Conservation (phyloP, 2,329 filamentous ascomycete genomes). For the Ophiostoma triangulosporum region DNA sequence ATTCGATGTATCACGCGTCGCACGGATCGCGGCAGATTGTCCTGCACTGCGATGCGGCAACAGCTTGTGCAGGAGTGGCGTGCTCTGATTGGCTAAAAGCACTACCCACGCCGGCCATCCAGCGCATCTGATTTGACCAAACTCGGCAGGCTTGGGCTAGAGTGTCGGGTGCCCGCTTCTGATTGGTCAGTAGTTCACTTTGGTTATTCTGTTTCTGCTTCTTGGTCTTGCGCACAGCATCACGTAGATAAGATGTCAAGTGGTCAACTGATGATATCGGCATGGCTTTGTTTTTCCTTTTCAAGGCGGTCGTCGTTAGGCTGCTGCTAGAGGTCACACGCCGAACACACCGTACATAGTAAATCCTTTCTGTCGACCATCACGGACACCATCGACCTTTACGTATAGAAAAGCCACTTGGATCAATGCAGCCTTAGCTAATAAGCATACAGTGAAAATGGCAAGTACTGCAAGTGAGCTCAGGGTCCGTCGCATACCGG, state of each 20-base stretch:
- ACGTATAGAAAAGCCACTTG: too few relatives aligned
- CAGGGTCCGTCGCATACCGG: too few relatives aligned
- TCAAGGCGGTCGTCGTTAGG: neutral
- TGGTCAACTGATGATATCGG: too few relatives aligned
- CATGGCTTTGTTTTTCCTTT: too few relatives aligned
- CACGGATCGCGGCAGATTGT: neutral
- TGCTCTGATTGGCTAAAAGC: constrained; percentile 6
- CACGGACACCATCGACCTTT: too few relatives aligned
- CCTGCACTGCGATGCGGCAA: constrained; percentile 6
- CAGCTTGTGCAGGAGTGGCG: constrained; percentile 3
- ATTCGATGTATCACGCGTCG: constrained; percentile 2
- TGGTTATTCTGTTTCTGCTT: neutral
- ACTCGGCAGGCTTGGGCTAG: too few relatives aligned
- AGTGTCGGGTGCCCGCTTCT: neutral
- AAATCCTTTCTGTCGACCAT: too few relatives aligned
- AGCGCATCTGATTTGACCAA: constrained; percentile 12
- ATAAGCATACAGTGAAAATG: too few relatives aligned
- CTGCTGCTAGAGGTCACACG: too few relatives aligned
- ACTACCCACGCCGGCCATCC: constrained; percentile 6
- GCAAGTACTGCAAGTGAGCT: too few relatives aligned
- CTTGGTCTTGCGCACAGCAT: constrained; percentile 1
- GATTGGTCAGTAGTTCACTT: neutral
- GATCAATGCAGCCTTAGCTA: too few relatives aligned
- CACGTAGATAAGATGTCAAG: neutral
- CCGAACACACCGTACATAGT: too few relatives aligned